Percentiles rank a stretch among this genome's conserved stretches.
phyloP scores from a whole-genome alignment of 2,329 filamentous ascomycete genomes.

The Emergomyces orientalis region DNA sequence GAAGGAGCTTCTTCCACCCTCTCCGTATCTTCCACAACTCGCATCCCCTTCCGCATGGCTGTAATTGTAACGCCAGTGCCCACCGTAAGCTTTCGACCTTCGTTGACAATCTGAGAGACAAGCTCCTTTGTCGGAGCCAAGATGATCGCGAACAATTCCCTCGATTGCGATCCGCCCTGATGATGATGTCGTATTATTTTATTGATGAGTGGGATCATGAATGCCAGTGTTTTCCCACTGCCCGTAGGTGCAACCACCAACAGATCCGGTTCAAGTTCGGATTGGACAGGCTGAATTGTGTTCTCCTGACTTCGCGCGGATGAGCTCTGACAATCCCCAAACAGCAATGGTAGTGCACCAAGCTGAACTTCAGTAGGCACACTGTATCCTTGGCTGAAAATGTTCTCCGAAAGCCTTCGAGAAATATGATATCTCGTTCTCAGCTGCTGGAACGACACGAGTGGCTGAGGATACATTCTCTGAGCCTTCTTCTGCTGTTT shows the following conservation, averaged over 20 bases:
- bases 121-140: constrained; percentile 74
- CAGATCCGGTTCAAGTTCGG: constrained; percentile 54
- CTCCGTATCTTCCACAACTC: constrained; percentile 45
- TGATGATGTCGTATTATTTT: constrained; percentile 51
- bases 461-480: constrained; percentile 66
- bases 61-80: constrained; percentile 72
- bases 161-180: constrained; percentile 40
- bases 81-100: constrained; percentile 69
- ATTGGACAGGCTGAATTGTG: constrained; percentile 16
- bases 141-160: constrained; percentile 59
- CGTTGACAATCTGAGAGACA: constrained; percentile 68
- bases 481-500: constrained; percentile 43
- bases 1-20: constrained; percentile 32
- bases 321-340: constrained; percentile 43
- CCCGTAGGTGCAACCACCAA: constrained; percentile 87
- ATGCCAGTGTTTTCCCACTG: constrained; percentile 92
- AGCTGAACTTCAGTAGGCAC: constrained; percentile 92
- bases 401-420: constrained; percentile 62
- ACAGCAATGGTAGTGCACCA: constrained; percentile 68
- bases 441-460: constrained; percentile 68
- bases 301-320: constrained; percentile 24
- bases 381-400: constrained; percentile 73
- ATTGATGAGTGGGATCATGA: constrained; percentile 79
- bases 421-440: constrained; percentile 64
- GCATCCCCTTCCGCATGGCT: constrained; percentile 79